A percentile compares a stretch with the other conserved stretches of the same genome.
These are phyloP conservation scores for Hyaloperonospora brassicae DNA, from an alignment of 352 stramenopile species.

Conservation along the genomic window DNA sequence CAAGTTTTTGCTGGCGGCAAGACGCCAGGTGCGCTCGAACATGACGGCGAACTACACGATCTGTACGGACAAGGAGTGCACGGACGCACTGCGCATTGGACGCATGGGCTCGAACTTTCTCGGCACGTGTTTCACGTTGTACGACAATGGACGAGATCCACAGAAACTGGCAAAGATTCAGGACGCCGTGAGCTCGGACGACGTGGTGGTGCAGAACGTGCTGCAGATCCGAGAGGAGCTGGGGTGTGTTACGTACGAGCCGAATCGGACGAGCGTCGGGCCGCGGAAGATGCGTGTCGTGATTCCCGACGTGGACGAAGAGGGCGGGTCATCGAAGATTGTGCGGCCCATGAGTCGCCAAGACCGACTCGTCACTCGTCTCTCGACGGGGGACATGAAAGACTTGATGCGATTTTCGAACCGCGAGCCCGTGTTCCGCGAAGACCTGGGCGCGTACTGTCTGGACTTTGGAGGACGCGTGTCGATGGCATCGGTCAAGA, in stretches of 20 bases:
- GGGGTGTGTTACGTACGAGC: slow-evolving; percentile 80
- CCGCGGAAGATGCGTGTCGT: slow-evolving; percentile 83
- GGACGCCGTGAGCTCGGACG: slow-evolving; percentile 64
- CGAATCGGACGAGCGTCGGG: slow-evolving; percentile 79
- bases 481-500: slow-evolving; percentile 81
- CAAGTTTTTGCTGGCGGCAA: slow-evolving; percentile 63
- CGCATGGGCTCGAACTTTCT: slow-evolving; percentile 86
- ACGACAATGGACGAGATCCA: slow-evolving; percentile 82
- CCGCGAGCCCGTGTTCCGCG: slow-evolving; percentile 75
- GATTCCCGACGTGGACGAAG: slow-evolving; percentile 74
- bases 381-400: slow-evolving; percentile 61
- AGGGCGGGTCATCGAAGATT: slow-evolving; percentile 69
- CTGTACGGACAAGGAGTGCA: slow-evolving; percentile 75
- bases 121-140: slow-evolving; percentile 80
- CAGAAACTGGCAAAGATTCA: slow-evolving; percentile 86
- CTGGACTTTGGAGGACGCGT: slow-evolving; percentile 82
- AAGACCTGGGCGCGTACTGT: slow-evolving; percentile 81
- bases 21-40: slow-evolving; percentile 79
- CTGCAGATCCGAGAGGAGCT: slow-evolving; percentile 83
- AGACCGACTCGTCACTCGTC: slow-evolving; percentile 70
- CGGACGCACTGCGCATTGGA: slow-evolving; percentile 64
- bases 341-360: slow-evolving; percentile 79
- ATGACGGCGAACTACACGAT: slow-evolving; percentile 87
- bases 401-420: slow-evolving; percentile 86
- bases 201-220: slow-evolving; percentile 64